Evolutionary conservation across 139 green algal species (phyloP).

Genomic region (Asterochloris sp.): DNA sequence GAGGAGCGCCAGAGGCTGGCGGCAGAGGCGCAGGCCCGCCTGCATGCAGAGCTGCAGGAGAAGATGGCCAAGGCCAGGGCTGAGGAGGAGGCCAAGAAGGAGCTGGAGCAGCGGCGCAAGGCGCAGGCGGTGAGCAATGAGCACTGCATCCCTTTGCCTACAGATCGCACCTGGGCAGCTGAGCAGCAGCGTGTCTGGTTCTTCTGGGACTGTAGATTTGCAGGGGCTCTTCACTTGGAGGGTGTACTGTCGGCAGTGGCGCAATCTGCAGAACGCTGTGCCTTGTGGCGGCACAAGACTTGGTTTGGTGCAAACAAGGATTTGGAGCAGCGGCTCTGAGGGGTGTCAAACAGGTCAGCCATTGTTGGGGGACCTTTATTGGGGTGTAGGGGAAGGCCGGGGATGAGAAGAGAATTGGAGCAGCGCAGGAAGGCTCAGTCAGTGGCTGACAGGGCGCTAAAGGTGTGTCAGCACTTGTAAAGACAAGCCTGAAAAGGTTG

Average conservation of each 20-base stretch:
- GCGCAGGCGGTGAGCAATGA: neutral
- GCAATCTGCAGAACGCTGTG: neutral
- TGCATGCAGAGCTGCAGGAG: conserved; percentile 12
- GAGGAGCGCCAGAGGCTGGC: too few relatives aligned
- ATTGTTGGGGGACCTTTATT: too few relatives aligned
- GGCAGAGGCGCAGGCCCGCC: conserved; percentile 1
- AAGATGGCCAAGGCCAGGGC: conserved; percentile 1
- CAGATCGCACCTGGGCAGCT: neutral
- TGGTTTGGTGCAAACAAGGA: neutral
- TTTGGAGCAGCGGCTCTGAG: too few relatives aligned
- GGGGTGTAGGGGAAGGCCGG: too few relatives aligned
- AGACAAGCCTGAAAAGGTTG: too few relatives aligned
- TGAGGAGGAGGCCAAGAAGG: conserved; percentile 10
- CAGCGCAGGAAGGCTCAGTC: too few relatives aligned
- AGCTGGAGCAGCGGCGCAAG: neutral
- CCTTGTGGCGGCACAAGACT: neutral
- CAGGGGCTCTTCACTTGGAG: neutral
- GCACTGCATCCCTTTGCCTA: too few relatives aligned
- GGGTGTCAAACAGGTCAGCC: too few relatives aligned
- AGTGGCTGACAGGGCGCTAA: too few relatives aligned
- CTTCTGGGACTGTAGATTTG: neutral
- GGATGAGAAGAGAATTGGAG: too few relatives aligned
- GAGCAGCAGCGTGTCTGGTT: neutral
- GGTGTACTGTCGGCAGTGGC: neutral
- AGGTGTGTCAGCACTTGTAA: too few relatives aligned